Conservation (phyloP, 139 green algal species). For the Auxenochlorella pyrenoidosa region DNA sequence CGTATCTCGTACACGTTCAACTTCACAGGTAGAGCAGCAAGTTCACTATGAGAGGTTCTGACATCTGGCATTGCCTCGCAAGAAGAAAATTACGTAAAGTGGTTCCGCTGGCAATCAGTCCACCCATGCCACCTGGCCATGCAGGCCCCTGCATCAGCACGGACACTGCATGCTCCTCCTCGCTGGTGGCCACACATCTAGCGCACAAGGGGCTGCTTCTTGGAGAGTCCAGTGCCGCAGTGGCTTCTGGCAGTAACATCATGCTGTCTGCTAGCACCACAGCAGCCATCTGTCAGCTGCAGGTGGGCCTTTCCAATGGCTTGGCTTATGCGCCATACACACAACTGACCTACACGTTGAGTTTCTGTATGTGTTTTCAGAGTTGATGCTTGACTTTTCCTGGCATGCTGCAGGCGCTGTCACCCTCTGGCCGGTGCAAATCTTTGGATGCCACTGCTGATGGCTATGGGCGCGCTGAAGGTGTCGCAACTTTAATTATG, state of each 20-base stretch:
- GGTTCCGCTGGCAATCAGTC: no score
- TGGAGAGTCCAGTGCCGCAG: slow-evolving; percentile 23
- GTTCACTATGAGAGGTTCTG: no score
- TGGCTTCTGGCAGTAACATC: slow-evolving; percentile 52
- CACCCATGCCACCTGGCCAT: no score
- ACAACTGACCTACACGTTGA: no score
- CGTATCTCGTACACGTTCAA: slow-evolving; percentile 68
- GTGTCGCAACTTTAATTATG: slow-evolving; percentile 35
- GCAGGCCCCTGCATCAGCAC: slow-evolving; percentile 49
- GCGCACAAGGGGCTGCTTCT: slow-evolving; percentile 45
- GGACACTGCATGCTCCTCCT: slow-evolving; percentile 90
- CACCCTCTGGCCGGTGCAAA: slow-evolving; percentile 54
- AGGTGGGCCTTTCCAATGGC: background rate
- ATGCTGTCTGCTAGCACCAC: slow-evolving; percentile 43
- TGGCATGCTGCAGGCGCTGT: background rate
- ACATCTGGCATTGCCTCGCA: background rate
- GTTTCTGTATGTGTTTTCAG: no score
- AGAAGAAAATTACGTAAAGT: no score
- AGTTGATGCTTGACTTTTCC: no score
- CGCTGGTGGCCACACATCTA: slow-evolving; percentile 76
- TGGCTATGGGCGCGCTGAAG: slow-evolving; percentile 70
- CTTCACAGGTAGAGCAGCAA: slow-evolving; percentile 46
- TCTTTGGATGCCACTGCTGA: slow-evolving; percentile 64
- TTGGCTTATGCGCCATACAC: no score
- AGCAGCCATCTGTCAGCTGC: slow-evolving; percentile 52